A percentile compares a stretch with the other conserved stretches of the same genome.
Conservation (phyloP, 495 filamentous ascomycete genomes). For the Trichocladium uniseriatum region DNA sequence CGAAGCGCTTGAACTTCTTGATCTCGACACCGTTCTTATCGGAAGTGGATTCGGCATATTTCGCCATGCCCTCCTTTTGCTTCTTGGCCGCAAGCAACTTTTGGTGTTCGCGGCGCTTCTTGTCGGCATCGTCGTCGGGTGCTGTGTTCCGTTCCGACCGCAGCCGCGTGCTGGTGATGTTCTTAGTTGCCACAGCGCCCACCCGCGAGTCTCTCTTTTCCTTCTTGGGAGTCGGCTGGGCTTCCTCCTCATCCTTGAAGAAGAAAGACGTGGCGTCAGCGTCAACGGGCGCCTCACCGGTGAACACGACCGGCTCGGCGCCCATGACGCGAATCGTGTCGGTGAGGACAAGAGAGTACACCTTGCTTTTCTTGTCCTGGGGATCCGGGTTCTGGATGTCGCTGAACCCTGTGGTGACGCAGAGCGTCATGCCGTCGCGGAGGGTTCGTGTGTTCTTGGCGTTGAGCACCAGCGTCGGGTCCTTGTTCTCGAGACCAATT, state of each 20-base stretch:
- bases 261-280: conserved; percentile 92
- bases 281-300: conserved; percentile 80
- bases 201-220: conserved; percentile 73
- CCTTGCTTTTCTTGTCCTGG: conserved; percentile 76
- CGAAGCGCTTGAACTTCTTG: conserved; percentile 97
- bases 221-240: conserved; percentile 57
- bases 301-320: conserved; percentile 77
- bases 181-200: conserved; percentile 76
- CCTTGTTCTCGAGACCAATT: conserved; percentile 85
- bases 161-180: conserved; percentile 87
- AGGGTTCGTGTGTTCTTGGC: conserved; percentile 72
- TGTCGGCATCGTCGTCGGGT: conserved; percentile 82
- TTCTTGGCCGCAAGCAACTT: conserved; percentile 82
- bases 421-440: conserved; percentile 95
- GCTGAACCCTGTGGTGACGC: conserved; percentile 75
- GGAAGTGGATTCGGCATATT: conserved; percentile 70
- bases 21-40: conserved; percentile 82
- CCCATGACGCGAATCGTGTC: conserved; percentile 85
- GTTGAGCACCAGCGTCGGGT: conserved; percentile 71
- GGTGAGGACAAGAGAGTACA: conserved; percentile 79
- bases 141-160: conserved; percentile 82
- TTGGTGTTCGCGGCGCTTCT: conserved; percentile 81
- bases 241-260: conserved; percentile 85
- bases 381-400: conserved; percentile 76
- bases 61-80: conserved; percentile 73